Evolutionary conservation across 768 basidiomycete genomes (phyloP).

Genomic region (Auricularia sp.): DNA sequence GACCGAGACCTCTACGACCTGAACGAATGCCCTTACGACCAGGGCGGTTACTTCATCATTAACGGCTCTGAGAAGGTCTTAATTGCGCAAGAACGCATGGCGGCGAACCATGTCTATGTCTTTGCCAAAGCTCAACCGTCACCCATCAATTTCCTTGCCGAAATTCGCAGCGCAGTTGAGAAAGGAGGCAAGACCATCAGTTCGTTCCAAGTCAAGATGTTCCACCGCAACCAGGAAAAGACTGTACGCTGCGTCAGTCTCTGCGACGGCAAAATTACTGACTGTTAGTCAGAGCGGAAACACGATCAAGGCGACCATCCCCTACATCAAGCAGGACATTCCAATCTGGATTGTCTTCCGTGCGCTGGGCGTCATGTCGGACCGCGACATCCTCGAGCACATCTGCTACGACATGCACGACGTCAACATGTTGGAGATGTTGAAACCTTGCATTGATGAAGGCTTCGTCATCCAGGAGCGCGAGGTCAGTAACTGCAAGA

Average conservation of each 20-base stretch:
- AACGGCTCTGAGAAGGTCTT: constrained; percentile 99
- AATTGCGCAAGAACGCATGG: constrained; percentile 99
- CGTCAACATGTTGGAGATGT: constrained; percentile 91
- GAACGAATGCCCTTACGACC: constrained; percentile 98
- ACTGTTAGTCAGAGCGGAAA: constrained; percentile 54
- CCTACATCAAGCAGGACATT: constrained; percentile 96
- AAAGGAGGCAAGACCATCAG: constrained; percentile 97
- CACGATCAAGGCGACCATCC: constrained; percentile 94
- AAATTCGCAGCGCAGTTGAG: constrained; percentile 95
- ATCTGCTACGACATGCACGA: constrained; percentile 98
- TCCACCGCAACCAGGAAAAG: constrained; percentile 80
- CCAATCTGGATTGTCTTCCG: constrained; percentile 99
- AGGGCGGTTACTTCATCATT: constrained; percentile 98
- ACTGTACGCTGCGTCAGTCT: constrained; percentile 44
- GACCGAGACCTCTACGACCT: constrained; percentile 80
- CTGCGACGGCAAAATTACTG: constrained; percentile 6
- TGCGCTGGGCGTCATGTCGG: constrained; percentile 93
- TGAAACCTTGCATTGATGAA: constrained; percentile 97
- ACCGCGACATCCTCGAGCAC: constrained; percentile 94
- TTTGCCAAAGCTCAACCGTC: constrained; percentile 97
- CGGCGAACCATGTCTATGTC: constrained; percentile 97
- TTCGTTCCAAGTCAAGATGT: constrained; percentile 97
- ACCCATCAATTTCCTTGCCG: constrained; percentile 89
- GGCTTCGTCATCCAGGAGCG: constrained; percentile 97
- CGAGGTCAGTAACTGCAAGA: constrained; percentile 43